Evolutionary conservation across 768 basidiomycete genomes (phyloP).

Genomic region (Russula earlei): DNA sequence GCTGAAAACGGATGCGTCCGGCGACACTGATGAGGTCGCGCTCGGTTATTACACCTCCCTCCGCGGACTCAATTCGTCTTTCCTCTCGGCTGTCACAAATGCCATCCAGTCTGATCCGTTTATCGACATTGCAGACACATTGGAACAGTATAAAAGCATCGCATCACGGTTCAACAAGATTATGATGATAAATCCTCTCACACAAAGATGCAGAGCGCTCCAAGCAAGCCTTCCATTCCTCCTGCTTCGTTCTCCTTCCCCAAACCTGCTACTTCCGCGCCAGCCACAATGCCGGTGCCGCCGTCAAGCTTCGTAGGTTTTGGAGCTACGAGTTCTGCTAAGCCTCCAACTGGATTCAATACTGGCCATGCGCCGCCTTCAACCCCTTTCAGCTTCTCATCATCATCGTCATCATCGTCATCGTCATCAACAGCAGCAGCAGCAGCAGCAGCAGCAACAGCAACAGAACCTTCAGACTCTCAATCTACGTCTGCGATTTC

Average conservation of each 20-base stretch:
- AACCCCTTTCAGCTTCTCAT: constrained; percentile 16
- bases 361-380: constrained; percentile 13
- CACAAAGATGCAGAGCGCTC: not conserved
- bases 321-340: constrained; percentile 25
- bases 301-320: constrained; percentile 33
- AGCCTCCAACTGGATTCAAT: constrained; percentile 22
- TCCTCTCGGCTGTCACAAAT: constrained; percentile 48
- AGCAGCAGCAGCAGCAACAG: too few species aligned
- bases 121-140: constrained; percentile 43
- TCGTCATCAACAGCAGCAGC: too few species aligned
- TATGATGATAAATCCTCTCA: constrained; percentile 32
- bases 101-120: constrained; percentile 64
- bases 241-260: not conserved
- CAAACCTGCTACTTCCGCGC: constrained; percentile 1
- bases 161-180: constrained; percentile 46
- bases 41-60: constrained; percentile 57
- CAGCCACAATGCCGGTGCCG: constrained; percentile 30
- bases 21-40: constrained; percentile 23
- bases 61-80: constrained; percentile 65
- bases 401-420: not conserved
- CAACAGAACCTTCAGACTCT: constrained; percentile 5
- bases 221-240: not conserved
- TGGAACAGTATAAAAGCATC: constrained; percentile 52
- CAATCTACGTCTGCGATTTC: not conserved
- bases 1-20: constrained; percentile 11